A percentile compares a stretch with the other conserved stretches of the same genome.
Conservation (phyloP, 2,329 filamentous ascomycete genomes). For the Mycosphaerelloides madeirae region DNA sequence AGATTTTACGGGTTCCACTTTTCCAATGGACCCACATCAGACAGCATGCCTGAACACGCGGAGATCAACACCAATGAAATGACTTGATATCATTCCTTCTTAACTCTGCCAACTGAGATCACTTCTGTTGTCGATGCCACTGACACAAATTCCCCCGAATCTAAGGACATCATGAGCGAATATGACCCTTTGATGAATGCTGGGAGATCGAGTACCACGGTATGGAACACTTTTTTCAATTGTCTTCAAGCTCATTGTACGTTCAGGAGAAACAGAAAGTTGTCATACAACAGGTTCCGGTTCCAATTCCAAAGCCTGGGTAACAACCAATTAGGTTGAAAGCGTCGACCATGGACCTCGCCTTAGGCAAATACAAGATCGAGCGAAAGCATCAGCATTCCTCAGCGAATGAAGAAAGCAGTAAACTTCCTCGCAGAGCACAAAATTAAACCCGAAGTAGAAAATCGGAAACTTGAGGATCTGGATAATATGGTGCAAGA, state of each 20-base stretch:
- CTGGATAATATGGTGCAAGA: slow-evolving; percentile 20
- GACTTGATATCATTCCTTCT: too few species aligned
- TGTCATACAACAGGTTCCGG: slow-evolving; percentile 10
- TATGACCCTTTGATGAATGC: slow-evolving; percentile 12
- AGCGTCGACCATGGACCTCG: slow-evolving; percentile 17
- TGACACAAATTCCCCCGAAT: too few species aligned
- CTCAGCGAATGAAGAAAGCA: slow-evolving; percentile 18
- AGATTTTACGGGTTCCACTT: too few species aligned
- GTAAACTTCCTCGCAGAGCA: slow-evolving; percentile 17
- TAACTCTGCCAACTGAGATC: too few species aligned
- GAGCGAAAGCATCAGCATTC: slow-evolving; percentile 16
- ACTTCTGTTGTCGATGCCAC: too few species aligned
- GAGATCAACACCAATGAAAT: too few species aligned
- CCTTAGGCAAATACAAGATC: slow-evolving; percentile 15
- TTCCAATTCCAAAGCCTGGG: slow-evolving; percentile 13
- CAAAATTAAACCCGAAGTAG: slow-evolving; percentile 16
- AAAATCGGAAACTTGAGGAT: slow-evolving; percentile 16
- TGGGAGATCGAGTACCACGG: slow-evolving; percentile 11
- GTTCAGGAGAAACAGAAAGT: slow-evolving; percentile 11
- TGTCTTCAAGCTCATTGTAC: not conserved
- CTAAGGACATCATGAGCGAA: too few species aligned
- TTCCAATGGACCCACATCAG: too few species aligned
- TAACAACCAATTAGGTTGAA: slow-evolving; percentile 17
- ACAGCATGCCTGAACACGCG: too few species aligned
- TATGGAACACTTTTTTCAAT: not conserved